phyloP scores from a whole-genome alignment of 169 alveolate species.

The Theileria sp. region DNA sequence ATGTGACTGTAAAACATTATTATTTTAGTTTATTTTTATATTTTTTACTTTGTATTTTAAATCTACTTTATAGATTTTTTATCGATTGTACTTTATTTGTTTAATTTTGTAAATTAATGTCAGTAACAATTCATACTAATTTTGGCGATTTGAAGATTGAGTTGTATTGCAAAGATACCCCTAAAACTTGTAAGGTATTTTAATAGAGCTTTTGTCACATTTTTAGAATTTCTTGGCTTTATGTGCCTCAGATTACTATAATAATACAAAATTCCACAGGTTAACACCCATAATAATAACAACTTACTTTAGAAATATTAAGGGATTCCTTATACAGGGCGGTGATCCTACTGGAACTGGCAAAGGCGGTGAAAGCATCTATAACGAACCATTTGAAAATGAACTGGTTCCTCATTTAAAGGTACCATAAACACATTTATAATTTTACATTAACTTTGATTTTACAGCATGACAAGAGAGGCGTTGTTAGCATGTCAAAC shows the following conservation, averaged over 20 bases:
- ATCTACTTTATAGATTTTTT: neutral
- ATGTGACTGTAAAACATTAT: neutral
- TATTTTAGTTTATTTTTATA: neutral
- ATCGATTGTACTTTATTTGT: neutral
- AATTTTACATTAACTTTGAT: neutral
- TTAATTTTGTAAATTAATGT: constrained; percentile 44
- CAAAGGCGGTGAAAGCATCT: constrained; percentile 95
- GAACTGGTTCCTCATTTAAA: constrained; percentile 92
- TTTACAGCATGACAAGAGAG: constrained; percentile 84
- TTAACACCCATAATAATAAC: neutral
- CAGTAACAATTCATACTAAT: constrained; percentile 79
- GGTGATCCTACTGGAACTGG: constrained; percentile 99
- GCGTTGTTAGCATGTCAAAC: constrained; percentile 90
- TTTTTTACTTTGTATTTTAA: neutral
- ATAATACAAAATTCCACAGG: constrained; percentile 74
- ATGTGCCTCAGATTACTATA: constrained; percentile 75
- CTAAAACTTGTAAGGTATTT: constrained; percentile 78
- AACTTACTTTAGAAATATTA: constrained; percentile 82
- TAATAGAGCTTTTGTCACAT: no score
- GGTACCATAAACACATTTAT: constrained; percentile 55
- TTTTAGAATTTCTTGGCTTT: constrained; percentile 77
- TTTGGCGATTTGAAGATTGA: constrained; percentile 80
- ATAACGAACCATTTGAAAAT: constrained; percentile 92
- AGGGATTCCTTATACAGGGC: constrained; percentile 94
- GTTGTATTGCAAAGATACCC: constrained; percentile 79